A percentile compares a stretch with the other conserved stretches of the same genome.
Conservation (phyloP, 306 rosid genomes). For the Glycine latifolia region DNA sequence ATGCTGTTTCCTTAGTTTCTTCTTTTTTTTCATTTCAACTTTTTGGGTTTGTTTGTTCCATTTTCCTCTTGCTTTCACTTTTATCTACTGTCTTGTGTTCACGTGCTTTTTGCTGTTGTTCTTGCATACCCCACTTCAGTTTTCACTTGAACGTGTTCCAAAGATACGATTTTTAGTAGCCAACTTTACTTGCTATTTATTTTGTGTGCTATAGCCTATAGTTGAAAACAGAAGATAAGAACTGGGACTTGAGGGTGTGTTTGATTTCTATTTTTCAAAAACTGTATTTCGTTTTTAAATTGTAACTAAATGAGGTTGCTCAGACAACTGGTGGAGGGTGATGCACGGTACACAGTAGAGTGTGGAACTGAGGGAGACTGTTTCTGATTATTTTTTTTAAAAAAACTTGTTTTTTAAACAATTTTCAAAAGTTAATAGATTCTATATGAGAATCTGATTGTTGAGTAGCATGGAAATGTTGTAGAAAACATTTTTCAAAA, state of each 20-base stretch:
- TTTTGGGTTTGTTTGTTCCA: background rate
- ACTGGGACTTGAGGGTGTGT: background rate
- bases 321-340: background rate
- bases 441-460: background rate
- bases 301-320: background rate
- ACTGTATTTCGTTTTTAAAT: background rate
- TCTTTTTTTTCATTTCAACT: background rate
- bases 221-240: background rate
- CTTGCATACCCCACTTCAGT: constrained; percentile 24
- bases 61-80: background rate
- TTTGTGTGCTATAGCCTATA: background rate
- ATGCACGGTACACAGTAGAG: background rate
- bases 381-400: background rate
- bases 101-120: constrained; percentile 8
- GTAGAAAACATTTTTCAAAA: background rate
- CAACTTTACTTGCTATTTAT: constrained; percentile 22
- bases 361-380: background rate
- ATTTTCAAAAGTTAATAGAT: background rate
- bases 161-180: constrained; percentile 39
- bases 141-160: constrained; percentile 13
- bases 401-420: background rate
- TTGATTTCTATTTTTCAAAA: background rate
- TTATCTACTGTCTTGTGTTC: background rate
- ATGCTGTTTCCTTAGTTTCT: constrained; percentile 1
- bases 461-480: background rate